These are phyloP conservation scores for Gypsophila paniculata DNA, from an alignment of 179 eudicot genomes.

Conservation along the genomic window DNA sequence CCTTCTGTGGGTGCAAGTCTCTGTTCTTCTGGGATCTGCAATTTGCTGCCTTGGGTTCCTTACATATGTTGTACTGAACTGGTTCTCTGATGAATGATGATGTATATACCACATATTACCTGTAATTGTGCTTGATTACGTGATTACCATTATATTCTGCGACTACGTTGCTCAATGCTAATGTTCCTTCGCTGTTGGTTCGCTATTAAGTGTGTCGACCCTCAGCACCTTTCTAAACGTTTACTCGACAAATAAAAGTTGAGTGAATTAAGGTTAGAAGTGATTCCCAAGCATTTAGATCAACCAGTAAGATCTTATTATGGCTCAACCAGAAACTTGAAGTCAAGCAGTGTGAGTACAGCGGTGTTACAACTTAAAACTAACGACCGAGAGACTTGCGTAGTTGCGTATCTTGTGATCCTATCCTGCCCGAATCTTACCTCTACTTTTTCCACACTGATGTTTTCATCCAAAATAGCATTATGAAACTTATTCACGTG, in stretches of 20 bases:
- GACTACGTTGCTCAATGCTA: neutral
- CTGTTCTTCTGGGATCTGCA: slow-evolving; percentile 45
- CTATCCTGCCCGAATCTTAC: no score
- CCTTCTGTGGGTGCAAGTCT: slow-evolving; percentile 48
- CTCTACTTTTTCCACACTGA: no score
- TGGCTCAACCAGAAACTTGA: neutral
- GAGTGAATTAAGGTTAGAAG: no score
- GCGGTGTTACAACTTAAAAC: neutral
- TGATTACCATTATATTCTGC: neutral
- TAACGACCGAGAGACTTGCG: no score
- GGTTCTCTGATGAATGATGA: slow-evolving; percentile 39
- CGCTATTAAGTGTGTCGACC: no score
- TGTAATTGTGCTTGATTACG: neutral
- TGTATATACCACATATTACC: slow-evolving; percentile 14
- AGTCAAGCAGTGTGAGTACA: neutral
- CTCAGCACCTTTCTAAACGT: no score
- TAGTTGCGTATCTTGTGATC: no score
- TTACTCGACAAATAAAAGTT: no score
- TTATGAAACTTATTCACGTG: neutral
- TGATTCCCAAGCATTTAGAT: no score
- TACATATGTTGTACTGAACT: slow-evolving; percentile 37
- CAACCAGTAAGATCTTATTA: no score
- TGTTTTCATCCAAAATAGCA: neutral
- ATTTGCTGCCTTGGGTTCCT: slow-evolving; percentile 42
- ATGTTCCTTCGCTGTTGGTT: neutral